Base-by-base conservation (phyloP, 139 green algal species). In the Desmodesmus armatus region DNA sequence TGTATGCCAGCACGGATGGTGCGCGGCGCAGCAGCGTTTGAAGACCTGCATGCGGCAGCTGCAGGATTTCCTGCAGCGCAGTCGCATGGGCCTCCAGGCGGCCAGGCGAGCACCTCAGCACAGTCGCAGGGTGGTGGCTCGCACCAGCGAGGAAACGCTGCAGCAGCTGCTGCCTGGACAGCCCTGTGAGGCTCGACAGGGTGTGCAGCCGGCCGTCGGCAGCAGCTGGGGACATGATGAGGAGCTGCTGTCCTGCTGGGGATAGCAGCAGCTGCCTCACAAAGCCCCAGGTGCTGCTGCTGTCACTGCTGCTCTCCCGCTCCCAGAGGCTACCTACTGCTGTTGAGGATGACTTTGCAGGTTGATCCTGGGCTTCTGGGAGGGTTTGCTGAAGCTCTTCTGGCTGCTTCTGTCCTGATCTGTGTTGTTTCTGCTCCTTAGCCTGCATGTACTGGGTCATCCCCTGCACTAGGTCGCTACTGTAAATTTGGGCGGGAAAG, bases 11-110 rank as follows among this genome's bases (percentile, higher is more conserved):
- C 55, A 82, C 37, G 2, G 3, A 21, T 9, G 76, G 76, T 25
- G 29, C 29, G 27, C 15, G 3, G 13, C 21, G 41, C 76, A 82
- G 40, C 31, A 82, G 7, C 55, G 21, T 53, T 55, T 82, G 76
- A 35, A 82, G 53, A 11, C n/a, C 15, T 2, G 23, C 33, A 3
- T 55, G 33, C n/a, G 47, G 37, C 37, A 82, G 21, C 2, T 43
- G 55, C 53, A 82, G 76, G 37, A 47, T 53, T 27, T 71, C 55
- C 76, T 82, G 76, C 37, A 82, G 39, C 7, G 19, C 76, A 21
- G n/a, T 9, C 3, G 76, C 76, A 47, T 37, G 23, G 2, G 25
- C 37, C 29, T 55, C 9, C 35, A 72, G 41, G 1, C 55, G 35
- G 3, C 11, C 25, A 31, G 39, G 27, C 31, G 76, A 72, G 35